Conservation (phyloP, 2,329 filamentous ascomycete species). For the Cordyceps pruinosa region DNA sequence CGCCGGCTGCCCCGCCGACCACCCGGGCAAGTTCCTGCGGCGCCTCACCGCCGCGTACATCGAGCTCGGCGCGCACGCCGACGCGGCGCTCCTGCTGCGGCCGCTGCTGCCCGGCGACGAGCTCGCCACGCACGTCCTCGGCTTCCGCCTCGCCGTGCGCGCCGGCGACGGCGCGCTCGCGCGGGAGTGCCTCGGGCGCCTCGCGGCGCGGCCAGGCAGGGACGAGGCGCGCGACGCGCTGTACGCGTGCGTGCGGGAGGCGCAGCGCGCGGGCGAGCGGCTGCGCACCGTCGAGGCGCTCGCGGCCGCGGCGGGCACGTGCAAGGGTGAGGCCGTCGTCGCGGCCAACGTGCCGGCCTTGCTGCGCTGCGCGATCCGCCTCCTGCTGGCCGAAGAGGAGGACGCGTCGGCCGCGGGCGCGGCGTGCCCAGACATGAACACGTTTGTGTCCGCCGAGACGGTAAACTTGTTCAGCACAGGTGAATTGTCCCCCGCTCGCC, state of each 20-base stretch:
- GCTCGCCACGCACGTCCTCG: slow-evolving; percentile 62
- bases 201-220: slow-evolving; percentile 47
- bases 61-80: slow-evolving; percentile 29
- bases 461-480: neutral
- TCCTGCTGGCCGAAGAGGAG: slow-evolving; percentile 39
- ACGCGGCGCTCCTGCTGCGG: slow-evolving; percentile 36
- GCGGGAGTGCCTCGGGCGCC: slow-evolving; percentile 53
- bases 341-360: slow-evolving; percentile 29
- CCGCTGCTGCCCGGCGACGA: slow-evolving; percentile 59
- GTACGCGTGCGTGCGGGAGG: slow-evolving; percentile 74
- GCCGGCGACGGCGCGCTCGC: slow-evolving; percentile 51
- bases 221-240: slow-evolving; percentile 52
- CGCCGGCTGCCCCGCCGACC: slow-evolving; percentile 60
- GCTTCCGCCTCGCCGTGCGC: slow-evolving; percentile 65
- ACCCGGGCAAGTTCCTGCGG: slow-evolving; percentile 61
- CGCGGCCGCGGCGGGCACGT: slow-evolving; percentile 26
- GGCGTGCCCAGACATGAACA: neutral
- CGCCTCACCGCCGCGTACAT: slow-evolving; percentile 68
- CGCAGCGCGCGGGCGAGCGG: slow-evolving; percentile 58
- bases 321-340: slow-evolving; percentile 14
- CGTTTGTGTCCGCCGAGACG: neutral
- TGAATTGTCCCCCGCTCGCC: neutral
- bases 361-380: slow-evolving; percentile 45
- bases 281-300: slow-evolving; percentile 41
- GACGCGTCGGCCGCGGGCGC: slow-evolving; percentile 20